Conservation (phyloP, 2,329 filamentous ascomycete species). For the Cordyceps tenuipes region DNA sequence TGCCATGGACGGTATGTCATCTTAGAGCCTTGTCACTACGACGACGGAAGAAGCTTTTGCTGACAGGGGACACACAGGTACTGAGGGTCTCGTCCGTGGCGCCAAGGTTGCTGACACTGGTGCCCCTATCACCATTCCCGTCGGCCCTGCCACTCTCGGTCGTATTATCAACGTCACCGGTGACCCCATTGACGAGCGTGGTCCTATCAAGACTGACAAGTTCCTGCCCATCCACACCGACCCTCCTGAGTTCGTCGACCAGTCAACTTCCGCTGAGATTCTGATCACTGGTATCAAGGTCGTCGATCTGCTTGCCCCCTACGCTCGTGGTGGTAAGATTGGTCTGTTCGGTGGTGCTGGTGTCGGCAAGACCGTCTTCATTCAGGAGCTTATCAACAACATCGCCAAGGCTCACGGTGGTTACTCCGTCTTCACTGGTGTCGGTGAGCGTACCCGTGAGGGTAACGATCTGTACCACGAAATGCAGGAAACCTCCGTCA, state of each 20-base stretch:
- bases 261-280: slow-evolving; percentile 94
- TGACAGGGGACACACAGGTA: slow-evolving; percentile 53
- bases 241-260: slow-evolving; percentile 83
- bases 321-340: slow-evolving; percentile 99
- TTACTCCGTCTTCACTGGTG: slow-evolving; percentile 99
- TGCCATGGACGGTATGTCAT: slow-evolving; percentile 93
- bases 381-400: slow-evolving; percentile 99
- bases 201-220: slow-evolving; percentile 91
- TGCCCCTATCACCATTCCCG: slow-evolving; percentile 90
- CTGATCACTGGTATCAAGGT: slow-evolving; percentile 99
- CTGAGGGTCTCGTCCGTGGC: slow-evolving; percentile 97
- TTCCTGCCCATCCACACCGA: slow-evolving; percentile 87
- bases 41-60: neutral
- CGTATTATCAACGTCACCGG: slow-evolving; percentile 99
- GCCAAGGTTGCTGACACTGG: slow-evolving; percentile 79
- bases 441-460: slow-evolving; percentile 99
- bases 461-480: slow-evolving; percentile 99
- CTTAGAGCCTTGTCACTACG: slow-evolving; percentile 11
- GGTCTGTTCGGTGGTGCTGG: slow-evolving; percentile 99
- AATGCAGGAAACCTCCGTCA: slow-evolving; percentile 99
- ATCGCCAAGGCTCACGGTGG: slow-evolving; percentile 99
- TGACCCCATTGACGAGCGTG: slow-evolving; percentile 99
- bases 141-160: slow-evolving; percentile 86
- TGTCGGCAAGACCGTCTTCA: slow-evolving; percentile 99
- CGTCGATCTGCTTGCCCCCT: slow-evolving; percentile 96